Evolutionary conservation across 2,329 filamentous ascomycete species (phyloP), one percentile per base, ranked within the genome.

Genomic region (Ascochyta fabae): DNA sequence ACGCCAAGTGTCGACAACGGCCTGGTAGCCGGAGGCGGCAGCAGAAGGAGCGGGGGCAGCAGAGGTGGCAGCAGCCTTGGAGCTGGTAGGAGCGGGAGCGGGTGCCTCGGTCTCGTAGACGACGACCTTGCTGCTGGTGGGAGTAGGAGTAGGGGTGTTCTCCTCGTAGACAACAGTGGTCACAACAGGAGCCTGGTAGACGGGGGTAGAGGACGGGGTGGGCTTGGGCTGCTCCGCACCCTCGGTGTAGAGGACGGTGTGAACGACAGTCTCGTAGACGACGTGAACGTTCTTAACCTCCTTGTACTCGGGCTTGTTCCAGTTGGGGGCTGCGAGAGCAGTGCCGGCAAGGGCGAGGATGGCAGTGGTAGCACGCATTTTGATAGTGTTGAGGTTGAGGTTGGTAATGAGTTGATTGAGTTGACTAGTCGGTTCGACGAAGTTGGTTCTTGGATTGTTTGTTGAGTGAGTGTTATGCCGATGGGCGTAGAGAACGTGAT

Each of bases 301-400:
- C 53, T 56, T 56, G 47, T 51, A 47, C 43, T 56, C 16, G 42
- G 53, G 53, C 43, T 31, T 23, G 66, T 40, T 19, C 48, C 45
- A 41, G 62, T 43, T 10, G 33, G 53, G 70, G 41, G 60, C 63
- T 16, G 70, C 71, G 45, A 73, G 38, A 44, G 66, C 62, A 47
- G 70, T 64, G 64, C 69, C 70, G 29, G 64, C 67, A 49, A 74
- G 65, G 68, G 69, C 70, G 50, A 71, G 65, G 55, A 71, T 49
- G 45, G 65, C 58, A 51, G 64, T 61, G 48, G 65, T 34, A 58
- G 64, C 53, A 53, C 67, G 67, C 71, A 74, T 74, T 38, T 61
- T 73, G 64, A 60, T 59, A 39, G 51, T 56, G 41, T 49, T 48
- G 48, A 33, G 29, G 35, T 60, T 50, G 58, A 48, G 61, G 50